Percentiles rank a stretch among this genome's conserved stretches.
phyloP scores from a whole-genome alignment of 176 grass and related monocot genomes.

The Oryza longistaminata region DNA sequence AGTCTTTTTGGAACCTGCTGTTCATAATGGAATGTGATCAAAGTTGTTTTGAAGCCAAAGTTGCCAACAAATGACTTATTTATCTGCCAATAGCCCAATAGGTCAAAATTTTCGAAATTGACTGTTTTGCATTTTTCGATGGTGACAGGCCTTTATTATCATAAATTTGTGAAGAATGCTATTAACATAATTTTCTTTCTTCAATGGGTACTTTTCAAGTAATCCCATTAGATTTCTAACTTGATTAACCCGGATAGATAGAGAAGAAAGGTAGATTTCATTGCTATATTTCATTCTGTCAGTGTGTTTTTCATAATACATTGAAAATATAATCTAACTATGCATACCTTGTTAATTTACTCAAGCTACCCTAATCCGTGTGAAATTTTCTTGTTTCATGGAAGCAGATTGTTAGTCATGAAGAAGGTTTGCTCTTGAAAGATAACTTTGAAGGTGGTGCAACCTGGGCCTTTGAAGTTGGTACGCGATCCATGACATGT shows the following conservation, averaged over 20 bases:
- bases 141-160: neutral
- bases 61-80: neutral
- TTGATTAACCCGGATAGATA: neutral
- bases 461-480: conserved; percentile 74
- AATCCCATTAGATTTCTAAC: neutral
- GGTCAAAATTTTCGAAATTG: neutral
- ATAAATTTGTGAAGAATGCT: neutral
- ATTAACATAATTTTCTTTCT: neutral
- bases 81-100: neutral
- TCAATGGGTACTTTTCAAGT: neutral
- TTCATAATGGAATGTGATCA: neutral
- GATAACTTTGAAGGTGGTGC: conserved; percentile 69
- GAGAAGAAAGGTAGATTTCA: neutral
- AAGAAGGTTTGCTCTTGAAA: conserved; percentile 63
- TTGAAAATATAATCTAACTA: neutral
- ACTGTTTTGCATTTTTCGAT: neutral
- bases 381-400: neutral
- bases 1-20: neutral
- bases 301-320: neutral
- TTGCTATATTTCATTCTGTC: neutral
- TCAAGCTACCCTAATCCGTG: neutral
- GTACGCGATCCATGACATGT: conserved; percentile 59
- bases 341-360: no score
- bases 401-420: conserved; percentile 39
- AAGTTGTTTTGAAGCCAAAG: conserved; percentile 4